Base-by-base conservation (phyloP, 176 grass and related monocot species). In the Metroxylon sagu region DNA sequence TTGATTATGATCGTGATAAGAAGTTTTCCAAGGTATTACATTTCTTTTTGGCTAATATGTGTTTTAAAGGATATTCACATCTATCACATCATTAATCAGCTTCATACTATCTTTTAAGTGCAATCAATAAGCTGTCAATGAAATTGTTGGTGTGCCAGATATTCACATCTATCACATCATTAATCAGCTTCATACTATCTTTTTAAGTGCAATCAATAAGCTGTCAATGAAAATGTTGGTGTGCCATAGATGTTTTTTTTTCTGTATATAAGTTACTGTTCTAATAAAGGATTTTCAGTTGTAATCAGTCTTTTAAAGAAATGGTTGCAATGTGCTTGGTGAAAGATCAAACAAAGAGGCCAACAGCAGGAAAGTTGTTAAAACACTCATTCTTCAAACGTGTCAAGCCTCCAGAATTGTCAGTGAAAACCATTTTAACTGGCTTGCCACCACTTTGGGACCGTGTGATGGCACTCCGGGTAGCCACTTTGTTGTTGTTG, bases 291-390 rank as follows among this genome's bases (percentile, higher is more conserved):
- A 81, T 83, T 83, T 85, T 89, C 73, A 77, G 76, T 76, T 85
- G 73, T 83, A 72, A 54, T 50, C 94, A 98, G 94, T 88, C 88
- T 72, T 98, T 98, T 92, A 98, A 98, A 71, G 94, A 98, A 78
- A 98, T 98, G 94, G 85, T 98, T 62, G 94, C 94, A 26, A 98
- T 98, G 94, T 98, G 88, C 74, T 74, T 98, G 74, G 88, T 92
- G 25, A 98, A 98, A 91, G 94, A 98, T 75, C 94, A 87, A 88
- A 79, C 88, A 74, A 98, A 93, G 85, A 98, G 94, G 51, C 94
- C 94, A 67, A 93, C 88, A 64, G 81, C 82, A 64, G 94, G 93
- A 58, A 98, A 92, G 64, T 83, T 98, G 49, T 70, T 89, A 52
- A 98, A 98, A 63, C 94, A 98, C 75, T 87, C 84, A 68, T 93